Evolutionary conservation across 2,329 filamentous ascomycete genomes (phyloP), one percentile per base, ranked within the genome.

Genomic region (Fusarium luffae): DNA sequence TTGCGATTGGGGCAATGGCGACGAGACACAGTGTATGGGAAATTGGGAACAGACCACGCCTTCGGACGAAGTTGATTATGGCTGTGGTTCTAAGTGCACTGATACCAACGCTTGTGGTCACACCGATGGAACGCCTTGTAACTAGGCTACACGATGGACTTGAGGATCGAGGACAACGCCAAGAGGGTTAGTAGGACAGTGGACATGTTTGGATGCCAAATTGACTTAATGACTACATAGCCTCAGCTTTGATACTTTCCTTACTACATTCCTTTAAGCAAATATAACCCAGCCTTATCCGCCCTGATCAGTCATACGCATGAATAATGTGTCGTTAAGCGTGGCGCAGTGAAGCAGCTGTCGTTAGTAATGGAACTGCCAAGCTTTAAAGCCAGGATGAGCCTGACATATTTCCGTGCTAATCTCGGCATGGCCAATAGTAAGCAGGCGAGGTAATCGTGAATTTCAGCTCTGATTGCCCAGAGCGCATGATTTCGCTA

Each of bases 41-140:
- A 18, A 63, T 9, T 63, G 47, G 59, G 57, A 63, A 18, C 59
- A 63, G 59, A 63, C 47, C 12, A 63, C 59, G 0, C 59, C 59
- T 6, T 63, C 57, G 11, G 47, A 63, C 9, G 32, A 42, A 37
- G 8, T 63, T 1, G 18, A 28, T 7, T 63, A 63, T 18, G 59
- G 59, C 0, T 63, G 59, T n/a, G 59, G 59, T 0, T 63, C 57
- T 1, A 42, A 62, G 57, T 63, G 57, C 1, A 47, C 21, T 37
- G 57, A 63, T 23, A 62, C 44, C 1, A 59, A 59, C 8, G 13
- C 40, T 0, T 59, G 57, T 9, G 42, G 42, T 1, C 37, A 59
- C 25, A 59, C 57, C 3, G 52, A 59, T 40, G 57, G 57, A 5
- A 48, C 55, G 6, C 19, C 57, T 11, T 59, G 57, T 11, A 30